Percentiles rank a stretch among this genome's conserved stretches.
These are phyloP conservation scores for Pseudogymnoascus sp. DNA, from an alignment of 2,329 filamentous ascomycete species.

Conservation along the genomic window DNA sequence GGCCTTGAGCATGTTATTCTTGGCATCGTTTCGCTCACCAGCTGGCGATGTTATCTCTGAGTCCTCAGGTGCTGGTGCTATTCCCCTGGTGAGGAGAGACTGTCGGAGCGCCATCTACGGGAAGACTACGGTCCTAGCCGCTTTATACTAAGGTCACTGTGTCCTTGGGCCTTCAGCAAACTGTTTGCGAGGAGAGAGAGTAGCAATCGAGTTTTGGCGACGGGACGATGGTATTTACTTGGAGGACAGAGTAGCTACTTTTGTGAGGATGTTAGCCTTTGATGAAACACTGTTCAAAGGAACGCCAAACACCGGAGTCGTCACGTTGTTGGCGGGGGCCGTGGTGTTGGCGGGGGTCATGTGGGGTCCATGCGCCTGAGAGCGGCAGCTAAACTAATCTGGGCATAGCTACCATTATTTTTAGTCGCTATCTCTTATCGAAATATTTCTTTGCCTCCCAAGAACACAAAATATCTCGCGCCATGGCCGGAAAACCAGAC, in stretches of 20 bases:
- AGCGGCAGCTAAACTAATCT: neutral
- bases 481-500: conserved; percentile 2
- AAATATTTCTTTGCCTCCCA: conserved; percentile 6
- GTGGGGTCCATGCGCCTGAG: conserved; percentile 5
- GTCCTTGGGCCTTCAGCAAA: neutral
- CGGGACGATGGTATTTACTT: neutral
- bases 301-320: conserved; percentile 6
- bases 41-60: conserved; percentile 59
- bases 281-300: conserved; percentile 6
- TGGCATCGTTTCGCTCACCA: conserved; percentile 65
- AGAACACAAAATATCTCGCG: neutral
- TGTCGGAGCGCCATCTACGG: conserved; percentile 45
- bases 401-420: neutral
- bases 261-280: neutral
- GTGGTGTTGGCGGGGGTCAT: conserved; percentile 1
- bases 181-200: neutral
- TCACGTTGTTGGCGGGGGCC: conserved; percentile 1
- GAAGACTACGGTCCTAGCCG: conserved; percentile 7
- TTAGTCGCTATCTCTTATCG: conserved; percentile 7
- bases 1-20: conserved; percentile 72
- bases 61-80: conserved; percentile 53
- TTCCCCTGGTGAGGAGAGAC: conserved; percentile 51
- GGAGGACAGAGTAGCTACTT: conserved; percentile 1
- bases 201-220: neutral
- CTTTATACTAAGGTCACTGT: conserved; percentile 7